Percentiles rank a stretch among this genome's conserved stretches.
Conservation (phyloP, 1,139 yeast species). For the Lodderomyces margitis region DNA sequence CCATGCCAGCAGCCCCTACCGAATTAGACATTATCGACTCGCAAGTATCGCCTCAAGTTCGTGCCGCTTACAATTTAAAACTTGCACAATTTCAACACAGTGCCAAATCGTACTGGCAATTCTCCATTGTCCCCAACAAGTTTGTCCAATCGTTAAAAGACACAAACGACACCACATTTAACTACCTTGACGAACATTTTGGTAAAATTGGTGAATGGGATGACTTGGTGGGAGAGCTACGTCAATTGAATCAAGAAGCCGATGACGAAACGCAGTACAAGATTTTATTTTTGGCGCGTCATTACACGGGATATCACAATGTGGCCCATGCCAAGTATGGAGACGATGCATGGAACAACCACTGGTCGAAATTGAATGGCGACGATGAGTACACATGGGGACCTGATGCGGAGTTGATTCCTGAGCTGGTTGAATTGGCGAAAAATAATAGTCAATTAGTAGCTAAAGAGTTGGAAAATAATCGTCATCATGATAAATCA, state of each 20-base stretch:
- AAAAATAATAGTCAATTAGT: slow-evolving; percentile 25
- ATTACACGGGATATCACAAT: slow-evolving; percentile 49
- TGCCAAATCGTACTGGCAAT: slow-evolving; percentile 27
- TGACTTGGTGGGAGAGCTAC: slow-evolving; percentile 24
- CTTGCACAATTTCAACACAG: slow-evolving; percentile 15
- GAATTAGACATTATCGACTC: slow-evolving; percentile 16
- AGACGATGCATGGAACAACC: slow-evolving; percentile 40
- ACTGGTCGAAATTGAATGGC: slow-evolving; percentile 43
- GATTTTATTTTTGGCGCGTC: slow-evolving; percentile 42
- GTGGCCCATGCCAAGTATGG: slow-evolving; percentile 44
- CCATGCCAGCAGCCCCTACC: slow-evolving; percentile 14
- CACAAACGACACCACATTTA: slow-evolving; percentile 38
- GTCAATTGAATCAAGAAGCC: slow-evolving; percentile 27
- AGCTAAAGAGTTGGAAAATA: slow-evolving; percentile 21
- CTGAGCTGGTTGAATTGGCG: slow-evolving; percentile 42
- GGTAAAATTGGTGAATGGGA: slow-evolving; percentile 38
- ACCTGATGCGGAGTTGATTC: slow-evolving; percentile 47
- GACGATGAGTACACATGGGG: slow-evolving; percentile 48
- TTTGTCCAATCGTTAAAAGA: slow-evolving; percentile 38
- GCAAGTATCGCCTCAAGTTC: slow-evolving; percentile 13
- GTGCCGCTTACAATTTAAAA: slow-evolving; percentile 16
- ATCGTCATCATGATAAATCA: slow-evolving; percentile 14
- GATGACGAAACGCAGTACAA: slow-evolving; percentile 30
- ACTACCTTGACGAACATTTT: slow-evolving; percentile 40
- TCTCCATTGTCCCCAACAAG: slow-evolving; percentile 35